Evolutionary conservation across 2,329 filamentous ascomycete genomes (phyloP).

Genomic region (Diplocarpon mali): DNA sequence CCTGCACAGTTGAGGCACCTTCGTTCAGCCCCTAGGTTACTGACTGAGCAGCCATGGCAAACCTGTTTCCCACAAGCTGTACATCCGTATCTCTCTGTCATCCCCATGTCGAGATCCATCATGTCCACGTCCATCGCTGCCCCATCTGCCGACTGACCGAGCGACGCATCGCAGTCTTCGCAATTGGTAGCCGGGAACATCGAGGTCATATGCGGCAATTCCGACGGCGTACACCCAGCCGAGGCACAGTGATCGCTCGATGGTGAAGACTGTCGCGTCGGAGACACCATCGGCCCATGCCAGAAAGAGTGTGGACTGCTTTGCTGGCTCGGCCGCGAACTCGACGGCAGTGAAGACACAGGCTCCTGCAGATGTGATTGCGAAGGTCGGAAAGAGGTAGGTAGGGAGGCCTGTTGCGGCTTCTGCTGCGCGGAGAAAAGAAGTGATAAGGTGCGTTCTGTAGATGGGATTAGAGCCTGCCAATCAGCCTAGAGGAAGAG

Average conservation of each 20-base stretch:
- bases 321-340: constrained; percentile 28
- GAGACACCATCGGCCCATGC: constrained; percentile 33
- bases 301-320: constrained; percentile 50
- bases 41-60: constrained; percentile 48
- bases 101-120: constrained; percentile 30
- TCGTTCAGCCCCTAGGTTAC: constrained; percentile 43
- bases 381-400: constrained; percentile 11
- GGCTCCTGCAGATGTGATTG: constrained; percentile 9
- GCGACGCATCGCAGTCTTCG: constrained; percentile 40
- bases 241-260: constrained; percentile 21
- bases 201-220: constrained; percentile 6
- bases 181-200: constrained; percentile 32
- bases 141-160: constrained; percentile 20
- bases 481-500: background rate
- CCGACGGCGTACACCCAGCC: constrained; percentile 11
- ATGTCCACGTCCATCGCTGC: constrained; percentile 34
- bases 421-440: constrained; percentile 45
- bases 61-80: constrained; percentile 42
- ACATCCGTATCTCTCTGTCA: constrained; percentile 30
- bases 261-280: constrained; percentile 26
- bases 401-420: constrained; percentile 14
- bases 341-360: constrained; percentile 13
- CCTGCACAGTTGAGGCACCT: constrained; percentile 41
- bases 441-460: constrained; percentile 41
- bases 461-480: constrained; percentile 9